Conservation (phyloP, 805 yeast genomes). For the Starmerella riodocensis region DNA sequence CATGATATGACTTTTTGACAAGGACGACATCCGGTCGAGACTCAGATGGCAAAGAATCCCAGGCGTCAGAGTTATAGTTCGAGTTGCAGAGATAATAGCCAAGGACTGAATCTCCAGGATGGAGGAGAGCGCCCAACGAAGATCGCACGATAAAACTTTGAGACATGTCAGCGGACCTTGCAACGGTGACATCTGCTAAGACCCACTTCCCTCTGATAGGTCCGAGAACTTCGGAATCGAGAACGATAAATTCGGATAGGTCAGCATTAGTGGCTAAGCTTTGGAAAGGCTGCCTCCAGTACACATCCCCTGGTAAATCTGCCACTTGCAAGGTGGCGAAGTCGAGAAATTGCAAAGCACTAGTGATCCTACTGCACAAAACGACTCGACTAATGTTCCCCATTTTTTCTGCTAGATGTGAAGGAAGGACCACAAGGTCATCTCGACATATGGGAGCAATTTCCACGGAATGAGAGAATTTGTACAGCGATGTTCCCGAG, state of each 20-base stretch:
- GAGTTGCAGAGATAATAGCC: conserved; percentile 75
- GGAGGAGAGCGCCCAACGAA: conserved; percentile 79
- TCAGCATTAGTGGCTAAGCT: conserved; percentile 53
- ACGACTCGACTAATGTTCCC: conserved; percentile 74
- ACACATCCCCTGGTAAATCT: conserved; percentile 56
- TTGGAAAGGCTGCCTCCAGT: conserved; percentile 69
- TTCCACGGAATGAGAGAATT: conserved; percentile 80
- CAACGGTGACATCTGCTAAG: conserved; percentile 72
- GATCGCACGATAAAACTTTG: conserved; percentile 65
- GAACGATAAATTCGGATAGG: conserved; percentile 66
- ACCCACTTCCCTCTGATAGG: conserved; percentile 62
- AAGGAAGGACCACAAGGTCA: conserved; percentile 77
- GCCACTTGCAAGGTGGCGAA: conserved; percentile 64
- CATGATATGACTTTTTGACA: conserved; percentile 75
- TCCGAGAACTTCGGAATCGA: conserved; percentile 87
- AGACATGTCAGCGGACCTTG: conserved; percentile 69
- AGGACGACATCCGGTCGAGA: conserved; percentile 61
- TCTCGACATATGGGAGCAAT: conserved; percentile 90
- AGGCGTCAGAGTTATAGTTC: conserved; percentile 46
- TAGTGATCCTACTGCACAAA: conserved; percentile 67
- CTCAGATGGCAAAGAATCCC: conserved; percentile 31
- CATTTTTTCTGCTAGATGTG: conserved; percentile 61
- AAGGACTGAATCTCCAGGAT: conserved; percentile 84
- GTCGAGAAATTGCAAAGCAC: conserved; percentile 69
- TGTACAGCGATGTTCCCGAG: conserved; percentile 73